A percentile compares a stretch with the other conserved stretches of the same genome.
These are phyloP conservation scores for Madurella mycetomatis DNA, from an alignment of 2,329 filamentous ascomycete genomes.

Conservation along the genomic window DNA sequence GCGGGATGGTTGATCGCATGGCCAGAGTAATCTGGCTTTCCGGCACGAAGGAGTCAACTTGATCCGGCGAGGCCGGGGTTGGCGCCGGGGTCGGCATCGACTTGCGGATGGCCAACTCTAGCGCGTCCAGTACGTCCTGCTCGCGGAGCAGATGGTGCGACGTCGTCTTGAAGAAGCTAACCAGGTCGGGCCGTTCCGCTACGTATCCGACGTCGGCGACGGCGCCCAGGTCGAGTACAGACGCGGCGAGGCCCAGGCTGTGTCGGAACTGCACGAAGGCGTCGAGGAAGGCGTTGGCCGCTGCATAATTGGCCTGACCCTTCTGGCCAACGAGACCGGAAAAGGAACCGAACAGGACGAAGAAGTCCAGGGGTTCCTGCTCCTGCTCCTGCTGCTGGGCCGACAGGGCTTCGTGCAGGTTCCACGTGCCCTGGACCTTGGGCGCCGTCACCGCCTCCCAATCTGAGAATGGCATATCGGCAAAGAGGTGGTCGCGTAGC, in stretches of 20 bases:
- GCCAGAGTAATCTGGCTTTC: too few relatives aligned
- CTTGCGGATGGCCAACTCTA: not conserved
- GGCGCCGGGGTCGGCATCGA: not conserved
- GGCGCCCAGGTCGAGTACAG: slow-evolving; percentile 28
- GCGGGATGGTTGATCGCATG: too few relatives aligned
- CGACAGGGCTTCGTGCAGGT: slow-evolving; percentile 35
- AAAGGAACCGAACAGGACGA: slow-evolving; percentile 31
- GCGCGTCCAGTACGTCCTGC: slow-evolving; percentile 14
- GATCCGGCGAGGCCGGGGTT: not conserved
- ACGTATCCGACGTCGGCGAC: slow-evolving; percentile 23
- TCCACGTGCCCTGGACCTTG: slow-evolving; percentile 38
- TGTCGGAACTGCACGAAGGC: slow-evolving; percentile 27
- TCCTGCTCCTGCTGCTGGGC: slow-evolving; percentile 10
- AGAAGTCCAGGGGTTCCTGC: slow-evolving; percentile 5
- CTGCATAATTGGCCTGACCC: slow-evolving; percentile 35
- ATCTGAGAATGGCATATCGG: slow-evolving; percentile 28
- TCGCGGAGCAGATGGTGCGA: slow-evolving; percentile 7
- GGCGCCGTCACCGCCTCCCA: slow-evolving; percentile 36
- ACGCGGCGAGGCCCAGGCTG: slow-evolving; percentile 26
- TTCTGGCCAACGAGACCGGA: slow-evolving; percentile 29
- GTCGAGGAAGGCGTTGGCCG: slow-evolving; percentile 34
- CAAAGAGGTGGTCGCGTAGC: slow-evolving; percentile 8
- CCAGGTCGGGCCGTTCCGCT: slow-evolving; percentile 4
- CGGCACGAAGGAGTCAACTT: too few relatives aligned
- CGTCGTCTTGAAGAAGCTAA: not conserved